These are phyloP conservation scores for Diaporthe batatas DNA, from an alignment of 2,329 filamentous ascomycete genomes.

Conservation along the genomic window DNA sequence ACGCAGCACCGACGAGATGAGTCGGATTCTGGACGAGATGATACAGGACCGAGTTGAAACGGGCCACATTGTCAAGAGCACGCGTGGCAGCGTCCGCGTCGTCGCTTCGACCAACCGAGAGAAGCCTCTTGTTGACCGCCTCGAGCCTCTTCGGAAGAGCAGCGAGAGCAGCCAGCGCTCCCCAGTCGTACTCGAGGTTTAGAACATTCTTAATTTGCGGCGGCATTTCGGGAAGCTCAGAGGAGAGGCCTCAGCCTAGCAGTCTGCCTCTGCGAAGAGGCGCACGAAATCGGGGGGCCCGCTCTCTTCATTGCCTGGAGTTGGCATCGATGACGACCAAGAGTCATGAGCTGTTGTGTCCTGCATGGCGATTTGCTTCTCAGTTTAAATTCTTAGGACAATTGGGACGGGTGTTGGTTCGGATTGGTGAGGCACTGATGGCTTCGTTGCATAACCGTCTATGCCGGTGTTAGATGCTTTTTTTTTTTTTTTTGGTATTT, in stretches of 20 bases:
- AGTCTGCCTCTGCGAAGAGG: neutral
- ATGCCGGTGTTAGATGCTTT: slow-evolving; percentile 7
- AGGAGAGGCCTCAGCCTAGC: slow-evolving; percentile 9
- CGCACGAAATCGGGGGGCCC: neutral
- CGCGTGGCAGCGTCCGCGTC: slow-evolving; percentile 75
- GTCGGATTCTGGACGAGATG: slow-evolving; percentile 94
- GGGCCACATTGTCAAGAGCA: slow-evolving; percentile 77
- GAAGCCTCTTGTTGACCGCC: slow-evolving; percentile 48
- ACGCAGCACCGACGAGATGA: slow-evolving; percentile 91
- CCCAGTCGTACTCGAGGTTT: slow-evolving; percentile 39
- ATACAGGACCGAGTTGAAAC: slow-evolving; percentile 88
- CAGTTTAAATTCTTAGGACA: slow-evolving; percentile 8
- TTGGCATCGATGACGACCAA: slow-evolving; percentile 17
- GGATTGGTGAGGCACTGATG: slow-evolving; percentile 32
- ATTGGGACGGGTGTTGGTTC: slow-evolving; percentile 30
- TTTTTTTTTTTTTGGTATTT: slow-evolving; percentile 19
- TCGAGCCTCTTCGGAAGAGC: slow-evolving; percentile 57
- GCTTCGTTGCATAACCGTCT: slow-evolving; percentile 23
- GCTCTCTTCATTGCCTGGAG: slow-evolving; percentile 21
- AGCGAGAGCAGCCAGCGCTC: slow-evolving; percentile 37
- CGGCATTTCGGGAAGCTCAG: slow-evolving; percentile 25
- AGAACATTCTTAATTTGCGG: slow-evolving; percentile 39
- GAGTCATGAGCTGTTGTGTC: slow-evolving; percentile 15
- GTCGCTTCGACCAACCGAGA: slow-evolving; percentile 55
- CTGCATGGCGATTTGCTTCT: slow-evolving; percentile 8